Evolutionary conservation across 495 filamentous ascomycete species (phyloP), one percentile per base, ranked within the genome.

Genomic region (Melanomma pulvis-pyrius): DNA sequence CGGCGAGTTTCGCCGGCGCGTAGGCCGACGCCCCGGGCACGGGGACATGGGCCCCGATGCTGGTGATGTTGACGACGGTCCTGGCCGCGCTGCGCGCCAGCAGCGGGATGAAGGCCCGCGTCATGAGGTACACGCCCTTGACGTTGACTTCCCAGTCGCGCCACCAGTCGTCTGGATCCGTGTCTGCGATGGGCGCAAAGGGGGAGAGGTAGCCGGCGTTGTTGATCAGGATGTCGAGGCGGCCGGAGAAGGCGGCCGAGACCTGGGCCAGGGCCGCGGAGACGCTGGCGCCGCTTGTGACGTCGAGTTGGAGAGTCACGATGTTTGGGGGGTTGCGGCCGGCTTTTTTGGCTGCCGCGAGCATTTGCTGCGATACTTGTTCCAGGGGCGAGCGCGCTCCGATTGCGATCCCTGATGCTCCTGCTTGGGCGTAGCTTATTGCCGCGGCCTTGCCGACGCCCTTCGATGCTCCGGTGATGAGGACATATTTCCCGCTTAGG

Each of bases 171-270:
- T 76, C 76, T 2, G 77, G 75, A 25, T 86, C 78, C 21, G 58
- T 67, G 0, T 85, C 82, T 0, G 68, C 69, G 5, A 86, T 69
- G 0, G 69, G 73, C 9, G 12, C 29, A 70, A 69, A 80, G 1
- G 61, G 30, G 25, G 78, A 75, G 13, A 82, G 67, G 36, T 72
- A 66, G 19, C 79, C 84, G 0, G 84, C 83, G 51, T 86, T 86
- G 68, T 84, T 85, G 63, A 86, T 73, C 17, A 87, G 68, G 41
- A 87, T 78, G 53, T 87, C 83, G 0, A 85, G 57, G 0, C 69
- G 67, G 1, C 77, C 78, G 57, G 67, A 63, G 59, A 81, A 77
- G 0, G 44, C 48, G 34, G 72, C 32, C 21, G 73, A 71, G 5
- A 79, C 69, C 15, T 71, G n/a, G 1, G 69, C 48, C 0, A 73